Conservation (phyloP, 768 basidiomycete genomes). For the Amanita rimosa region DNA sequence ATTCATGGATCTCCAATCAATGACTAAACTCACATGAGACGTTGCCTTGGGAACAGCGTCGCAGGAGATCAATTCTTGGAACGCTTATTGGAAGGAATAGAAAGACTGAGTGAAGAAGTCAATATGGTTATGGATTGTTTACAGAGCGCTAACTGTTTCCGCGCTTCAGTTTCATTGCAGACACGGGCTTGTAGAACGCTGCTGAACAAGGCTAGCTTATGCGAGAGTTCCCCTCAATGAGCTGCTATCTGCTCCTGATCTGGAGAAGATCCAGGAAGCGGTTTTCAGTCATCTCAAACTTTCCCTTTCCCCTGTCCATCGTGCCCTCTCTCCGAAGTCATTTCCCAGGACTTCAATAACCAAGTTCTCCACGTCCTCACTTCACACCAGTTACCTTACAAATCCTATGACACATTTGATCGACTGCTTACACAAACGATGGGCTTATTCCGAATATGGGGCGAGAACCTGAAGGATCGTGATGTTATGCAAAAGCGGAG, state of each 20-base stretch:
- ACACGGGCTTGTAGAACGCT: conserved; percentile 93
- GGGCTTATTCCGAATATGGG: conserved; percentile 80
- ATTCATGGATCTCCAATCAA: conserved; percentile 95
- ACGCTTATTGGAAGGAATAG: conserved; percentile 86
- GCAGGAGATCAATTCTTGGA: conserved; percentile 98
- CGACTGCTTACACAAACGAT: conserved; percentile 65
- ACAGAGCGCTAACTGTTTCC: conserved; percentile 92
- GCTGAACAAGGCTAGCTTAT: conserved; percentile 89
- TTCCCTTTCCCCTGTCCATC: conserved; percentile 93
- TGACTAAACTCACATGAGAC: conserved; percentile 92
- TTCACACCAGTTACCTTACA: conserved; percentile 85
- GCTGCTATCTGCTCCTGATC: conserved; percentile 89
- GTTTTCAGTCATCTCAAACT: conserved; percentile 89
- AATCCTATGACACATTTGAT: conserved; percentile 92
- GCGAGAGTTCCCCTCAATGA: conserved; percentile 99
- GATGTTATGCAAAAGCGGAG: conserved; percentile 84
- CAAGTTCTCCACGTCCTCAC: conserved; percentile 85
- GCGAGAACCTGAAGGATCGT: conserved; percentile 82
- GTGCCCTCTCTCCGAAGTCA: conserved; percentile 92
- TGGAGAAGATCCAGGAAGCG: conserved; percentile 90
- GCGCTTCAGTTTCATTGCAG: conserved; percentile 93
- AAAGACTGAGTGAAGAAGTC: conserved; percentile 82
- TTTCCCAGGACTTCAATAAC: conserved; percentile 96
- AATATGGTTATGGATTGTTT: conserved; percentile 89
- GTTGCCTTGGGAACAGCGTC: conserved; percentile 92